Evolutionary conservation across 306 rosid genomes (phyloP), one percentile per base, ranked within the genome.

Genomic region (Trichosanthes cucumerina): DNA sequence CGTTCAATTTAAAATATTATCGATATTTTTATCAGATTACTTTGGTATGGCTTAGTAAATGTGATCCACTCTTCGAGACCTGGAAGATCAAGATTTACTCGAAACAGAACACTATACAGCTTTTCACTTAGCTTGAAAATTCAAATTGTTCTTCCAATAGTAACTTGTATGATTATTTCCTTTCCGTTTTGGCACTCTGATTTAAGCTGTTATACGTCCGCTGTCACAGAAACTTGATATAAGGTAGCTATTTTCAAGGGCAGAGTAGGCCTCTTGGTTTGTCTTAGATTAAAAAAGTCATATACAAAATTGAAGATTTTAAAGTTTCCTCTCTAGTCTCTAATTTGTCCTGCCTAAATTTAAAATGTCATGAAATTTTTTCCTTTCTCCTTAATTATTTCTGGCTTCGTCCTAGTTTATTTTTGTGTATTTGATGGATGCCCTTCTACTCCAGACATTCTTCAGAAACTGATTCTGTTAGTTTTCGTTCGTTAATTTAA

Each of bases 391-490:
- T 4, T 52, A 15, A 15, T 1, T 4, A 19, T 52, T 18, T 12
- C 16, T 46, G 15, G 44, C 44, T 39, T 6, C 0, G 44, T 39
- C 9, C 44, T 9, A 1, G 44, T 0, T 24, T 54, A 54, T n/a
- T 54, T 12, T 28, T 28, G 10, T 64, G 43, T 64, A 33, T 16
- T 64, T 64, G 71, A 64, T 66, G 74, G 50, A 66, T 9, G 7
- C 15, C 49, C n/a, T 47, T 21, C 21, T 34, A 10, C 24, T 34
- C 31, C 6, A 8, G 19, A 36, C 19, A 16, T 49, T 44, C 71
- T 21, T 85, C 47, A 74, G 79, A 65, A 34, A 77, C 54, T 41
- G 58, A 78, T 47, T 83, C 84, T n/a, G 28, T 80, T 65, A 15
- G 3, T 49, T 19, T 43, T 36, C 13, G 72, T 13, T 13, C 44